Evolutionary conservation across 371 early-diverging fungal genomes (phyloP).

Genomic region (Apophysomyces trapeziformis): DNA sequence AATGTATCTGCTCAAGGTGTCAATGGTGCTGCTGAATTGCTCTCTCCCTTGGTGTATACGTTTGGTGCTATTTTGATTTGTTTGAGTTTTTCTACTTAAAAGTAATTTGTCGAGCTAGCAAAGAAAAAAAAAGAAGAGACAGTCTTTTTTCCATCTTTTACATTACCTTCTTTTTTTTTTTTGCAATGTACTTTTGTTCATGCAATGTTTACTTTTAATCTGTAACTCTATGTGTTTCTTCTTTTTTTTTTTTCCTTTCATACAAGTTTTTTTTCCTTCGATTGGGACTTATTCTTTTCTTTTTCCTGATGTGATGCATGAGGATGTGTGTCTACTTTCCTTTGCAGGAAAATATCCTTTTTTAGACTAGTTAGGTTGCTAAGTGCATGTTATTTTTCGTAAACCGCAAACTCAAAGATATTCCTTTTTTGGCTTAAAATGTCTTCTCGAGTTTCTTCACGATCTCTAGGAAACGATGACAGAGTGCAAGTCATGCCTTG

Average conservation of each 20-base stretch:
- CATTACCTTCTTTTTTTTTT: not conserved
- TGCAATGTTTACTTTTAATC: constrained; percentile 8
- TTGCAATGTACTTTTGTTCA: constrained; percentile 11
- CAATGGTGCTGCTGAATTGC: not conserved
- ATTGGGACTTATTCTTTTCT: not conserved
- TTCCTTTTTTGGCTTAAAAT: too few relatives aligned
- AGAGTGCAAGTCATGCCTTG: too few relatives aligned
- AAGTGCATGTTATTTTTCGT: too few relatives aligned
- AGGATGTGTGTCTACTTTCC: constrained; percentile 1
- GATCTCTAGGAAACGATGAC: too few relatives aligned
- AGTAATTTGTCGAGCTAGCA: not conserved
- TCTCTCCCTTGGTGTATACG: not conserved
- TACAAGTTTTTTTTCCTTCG: not conserved
- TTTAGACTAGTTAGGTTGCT: not conserved
- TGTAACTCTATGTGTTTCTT: constrained; percentile 4
- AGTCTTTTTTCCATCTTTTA: not conserved
- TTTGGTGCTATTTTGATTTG: constrained; percentile 5
- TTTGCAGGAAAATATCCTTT: not conserved
- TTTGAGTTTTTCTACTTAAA: constrained; percentile 6
- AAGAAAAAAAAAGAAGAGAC: constrained; percentile 3
- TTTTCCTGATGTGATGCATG: not conserved
- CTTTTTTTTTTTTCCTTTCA: not conserved
- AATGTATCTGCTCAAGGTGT: not conserved
- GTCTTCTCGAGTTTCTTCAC: too few relatives aligned
- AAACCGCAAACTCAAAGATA: too few relatives aligned